Evolutionary conservation across 108 stramenopile genomes (phyloP), one percentile per base, ranked within the genome.

Genomic region (Cyclotella sp.): DNA sequence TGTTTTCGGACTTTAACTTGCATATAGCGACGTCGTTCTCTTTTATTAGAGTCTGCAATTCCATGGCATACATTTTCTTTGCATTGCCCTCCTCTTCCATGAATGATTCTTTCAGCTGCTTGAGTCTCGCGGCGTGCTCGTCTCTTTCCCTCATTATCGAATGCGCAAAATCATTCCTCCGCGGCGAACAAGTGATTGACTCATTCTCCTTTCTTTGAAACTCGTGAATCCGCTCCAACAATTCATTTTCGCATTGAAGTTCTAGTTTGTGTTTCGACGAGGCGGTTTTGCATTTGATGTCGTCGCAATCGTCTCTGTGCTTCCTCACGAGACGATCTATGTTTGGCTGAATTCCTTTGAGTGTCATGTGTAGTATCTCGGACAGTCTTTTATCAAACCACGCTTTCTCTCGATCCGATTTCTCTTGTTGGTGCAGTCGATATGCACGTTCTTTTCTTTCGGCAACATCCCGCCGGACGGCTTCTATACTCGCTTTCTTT

Each of bases 191-290:
- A 47, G 60, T 46, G 18, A 18, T 73, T 24, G 70, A 64, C 27
- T 68, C 70, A 30, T 83, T 57, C 26, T 83, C 76, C 41, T 29
- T 55, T 8, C 67, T 26, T 40, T 65, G 60, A 45, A 68, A 77
- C 40, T 58, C 65, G 44, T 77, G 65, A 3, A 83, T 52, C 0
- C 76, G 70, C 28, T 76, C 70, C 19, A 63, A 9, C 12, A 76
- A 59, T 30, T 83, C 82, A 24, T 73, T 66, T 41, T 73, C 82
- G 34, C 57, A 73, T 14, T 83, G 75, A 39, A 73, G 16, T 68
- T 83, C 82, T 12, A 83, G 76, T 45, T 83, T 83, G 26, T 77
- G 65, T 61, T 83, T 83, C 0, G 76, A 46, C 8, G 59, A 57
- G 21, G 68, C 22, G 10, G 39, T 63, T 2, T 83, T 54, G 72